Base-by-base conservation (phyloP, 1,139 yeast species). In the Hansenula lynferdii region DNA sequence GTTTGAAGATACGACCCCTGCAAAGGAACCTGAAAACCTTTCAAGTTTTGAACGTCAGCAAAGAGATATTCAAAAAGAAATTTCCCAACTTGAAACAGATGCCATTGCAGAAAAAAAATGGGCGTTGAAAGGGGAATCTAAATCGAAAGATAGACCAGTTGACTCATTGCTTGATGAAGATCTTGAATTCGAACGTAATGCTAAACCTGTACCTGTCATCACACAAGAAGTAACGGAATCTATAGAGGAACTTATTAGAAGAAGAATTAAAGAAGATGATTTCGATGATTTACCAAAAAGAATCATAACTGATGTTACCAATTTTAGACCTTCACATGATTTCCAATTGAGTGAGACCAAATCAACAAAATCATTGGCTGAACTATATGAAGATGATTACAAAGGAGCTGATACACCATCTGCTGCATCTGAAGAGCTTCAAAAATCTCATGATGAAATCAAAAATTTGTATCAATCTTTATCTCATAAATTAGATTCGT, bases 121-220 rank as follows among this genome's bases (percentile, higher is more conserved):
- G 98, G 80, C 95, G 8, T 73, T 90, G 73, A 84, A 81, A 57
- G 98, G 98, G 61, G 98, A 92, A 63, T 89, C 87, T 2, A 74
- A 76, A 38, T 85, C 90, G 1, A 76, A 72, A 46, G 86, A 83
- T 49, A 75, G 98, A 56, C 96, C 96, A 5, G 68, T 70, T 36
- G 96, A 92, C 62, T 83, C 97, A 1, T 67, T 92, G 28, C 57
- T 85, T 33, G 77, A 75, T 22, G 86, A 80, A 47, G 83, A 77
- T 27, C 56, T 84, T 35, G 86, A 83, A 46, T 81, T 83, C 53
- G 94, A 84, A 45, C 72, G 89, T 50, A 77, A 80, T 7, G 74
- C 86, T 7, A 84, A 82, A 51, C 90, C 94, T 0, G 97, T 89
- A 2, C 98, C 98, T 1, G 89, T 89, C 8, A 86, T 90, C 42